Evolutionary conservation across 441 rosid species (phyloP), one percentile per base, ranked within the genome.

Genomic region (Adansonia gregorii): DNA sequence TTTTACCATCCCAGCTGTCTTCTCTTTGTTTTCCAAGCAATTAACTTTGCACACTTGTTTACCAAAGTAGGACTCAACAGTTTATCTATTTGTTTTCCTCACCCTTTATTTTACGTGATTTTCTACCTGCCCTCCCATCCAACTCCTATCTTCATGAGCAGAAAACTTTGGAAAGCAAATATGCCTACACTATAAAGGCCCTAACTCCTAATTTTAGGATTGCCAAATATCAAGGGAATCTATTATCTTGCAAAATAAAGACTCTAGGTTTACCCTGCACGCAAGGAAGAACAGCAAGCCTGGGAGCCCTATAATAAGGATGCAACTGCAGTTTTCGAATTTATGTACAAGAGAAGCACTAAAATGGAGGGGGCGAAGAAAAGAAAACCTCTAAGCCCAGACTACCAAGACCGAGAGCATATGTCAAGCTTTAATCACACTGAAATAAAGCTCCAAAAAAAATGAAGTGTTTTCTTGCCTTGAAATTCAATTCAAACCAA

Each of bases 151-250:
- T 45, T 68, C 55, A 51, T 20, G 55, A 4, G 20, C 27, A 12
- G 60, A 55, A 58, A 58, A 20, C 63, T 58, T 58, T 58, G 24
- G 63, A 58, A 58, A 20, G 60, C 20, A 56, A 56, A 6, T 52
- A 52, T 56, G 27, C 27, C 60, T 56, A 56, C 11, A 22, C 3
- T 24, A 20, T 24, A 58, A 20, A 3, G 2, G 31, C 27, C 63
- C 63, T 20, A 58, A 58, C 63, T 58, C 31, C 63, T 20, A 58
- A 20, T 58, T 58, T 58, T 22, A 58, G 12, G 31, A 58, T 58
- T 58, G 31, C 11, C 27, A 58, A 8, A 20, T 9, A 20, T 20
- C 63, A 20, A 8, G 31, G 12, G 63, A 20, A 20, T 20, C 27
- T 56, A 58, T 20, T 22, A 20, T 20, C 63, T 58, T 20, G 14